Evolutionary conservation across 192 early-diverging fungal genomes (phyloP), one percentile per base, ranked within the genome.

Genomic region (Entomortierella parvispora): DNA sequence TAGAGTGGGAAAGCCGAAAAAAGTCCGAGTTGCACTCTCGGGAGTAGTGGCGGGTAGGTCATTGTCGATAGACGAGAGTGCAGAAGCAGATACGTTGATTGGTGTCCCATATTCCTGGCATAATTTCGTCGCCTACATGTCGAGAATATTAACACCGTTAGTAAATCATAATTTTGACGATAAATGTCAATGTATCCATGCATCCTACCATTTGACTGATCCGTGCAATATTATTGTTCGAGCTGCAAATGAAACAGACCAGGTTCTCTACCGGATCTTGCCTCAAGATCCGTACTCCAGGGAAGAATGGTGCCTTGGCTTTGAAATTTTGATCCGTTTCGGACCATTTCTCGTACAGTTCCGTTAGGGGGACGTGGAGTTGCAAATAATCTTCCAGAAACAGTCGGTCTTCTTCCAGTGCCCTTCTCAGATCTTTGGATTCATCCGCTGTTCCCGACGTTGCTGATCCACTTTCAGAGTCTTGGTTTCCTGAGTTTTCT

Each of bases 211-310:
- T 94, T 54, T 79, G 71, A 25, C 94, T 91, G 42, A 99, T 99
- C 28, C 97, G 81, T 23, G 85, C 71, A 45, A 99, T 97, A 83
- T 98, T 96, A 84, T 99, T 99, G 81, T 97, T 97, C 31, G 88
- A 86, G 4, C 92, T 93, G 75, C 96, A 97, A 12, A 99, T 97
- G 62, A 99, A 99, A 22, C 88, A 87, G 48, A 99, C 80, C 48
- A 96, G 58, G 62, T 89, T 95, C 80, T 99, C 97, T 20, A 89
- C 83, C 11, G 95, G 94, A 26, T 94, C 92, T 63, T 98, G 96
- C 50, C 91, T 78, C 25, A 97, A 59, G 3, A 93, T 87, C 33
- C 95, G 85, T 25, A 97, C 84, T 6, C 95, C 95, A 2, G 67
- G 82, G 69, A 86, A 87, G 18, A 51, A 48, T 0, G 50, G 43